phyloP scores from a whole-genome alignment of 2,329 filamentous ascomycete genomes.

The Cercospora sp. region DNA sequence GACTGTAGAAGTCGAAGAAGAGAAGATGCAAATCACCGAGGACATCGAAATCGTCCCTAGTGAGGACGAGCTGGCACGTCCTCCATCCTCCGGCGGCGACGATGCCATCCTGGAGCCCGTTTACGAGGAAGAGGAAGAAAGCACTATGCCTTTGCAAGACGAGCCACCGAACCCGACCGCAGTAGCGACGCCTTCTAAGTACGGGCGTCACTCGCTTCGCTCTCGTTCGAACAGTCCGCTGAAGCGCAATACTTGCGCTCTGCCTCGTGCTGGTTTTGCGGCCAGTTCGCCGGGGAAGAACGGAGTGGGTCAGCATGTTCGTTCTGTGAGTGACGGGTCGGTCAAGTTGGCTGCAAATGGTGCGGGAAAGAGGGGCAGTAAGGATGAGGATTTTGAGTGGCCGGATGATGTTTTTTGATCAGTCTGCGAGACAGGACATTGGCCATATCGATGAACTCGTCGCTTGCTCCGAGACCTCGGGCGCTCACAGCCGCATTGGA shows the following conservation, averaged over 20 bases:
- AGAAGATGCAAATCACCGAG: constrained; percentile 12
- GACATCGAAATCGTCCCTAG: constrained; percentile 27
- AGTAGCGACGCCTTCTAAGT: constrained; percentile 34
- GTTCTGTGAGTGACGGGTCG: constrained; percentile 17
- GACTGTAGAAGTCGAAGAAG: constrained; percentile 7
- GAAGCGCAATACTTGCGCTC: constrained; percentile 26
- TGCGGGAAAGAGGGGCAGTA: constrained; percentile 4
- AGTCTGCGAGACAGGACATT: no score
- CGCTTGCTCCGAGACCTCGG: no score
- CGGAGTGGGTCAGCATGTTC: background rate
- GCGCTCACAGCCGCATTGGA: no score
- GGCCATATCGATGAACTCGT: no score
- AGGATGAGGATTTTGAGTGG: constrained; percentile 18
- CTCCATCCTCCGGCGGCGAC: constrained; percentile 28
- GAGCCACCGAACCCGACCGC: constrained; percentile 33
- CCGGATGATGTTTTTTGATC: constrained; percentile 17
- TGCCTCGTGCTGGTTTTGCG: constrained; percentile 22
- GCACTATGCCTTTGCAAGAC: constrained; percentile 27
- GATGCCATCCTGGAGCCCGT: constrained; percentile 35
- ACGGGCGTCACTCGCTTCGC: constrained; percentile 24
- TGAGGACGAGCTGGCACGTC: constrained; percentile 30
- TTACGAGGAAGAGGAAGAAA: constrained; percentile 39
- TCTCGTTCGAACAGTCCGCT: constrained; percentile 31
- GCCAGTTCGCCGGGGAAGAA: constrained; percentile 25
- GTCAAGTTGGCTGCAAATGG: constrained; percentile 16